Evolutionary conservation across 2,329 filamentous ascomycete genomes (phyloP).

Genomic region (Epichloe amarillans): DNA sequence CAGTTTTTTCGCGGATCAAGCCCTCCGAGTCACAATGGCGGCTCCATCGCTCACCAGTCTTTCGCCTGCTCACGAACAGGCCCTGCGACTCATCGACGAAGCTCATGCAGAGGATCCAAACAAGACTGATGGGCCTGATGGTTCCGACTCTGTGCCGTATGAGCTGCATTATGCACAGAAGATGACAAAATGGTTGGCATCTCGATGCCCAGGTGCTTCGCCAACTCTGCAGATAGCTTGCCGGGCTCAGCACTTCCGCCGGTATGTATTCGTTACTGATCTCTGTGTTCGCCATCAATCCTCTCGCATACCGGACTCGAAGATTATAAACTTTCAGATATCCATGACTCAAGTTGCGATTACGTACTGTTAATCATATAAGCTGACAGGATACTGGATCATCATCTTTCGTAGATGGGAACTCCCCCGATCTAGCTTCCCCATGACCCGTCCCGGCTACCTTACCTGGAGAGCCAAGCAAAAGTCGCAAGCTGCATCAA

Average conservation of each 20-base stretch:
- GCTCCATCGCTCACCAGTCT: background rate
- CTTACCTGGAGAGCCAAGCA: slow-evolving; percentile 65
- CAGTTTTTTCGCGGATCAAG: too few relatives aligned
- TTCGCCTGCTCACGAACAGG: slow-evolving; percentile 26
- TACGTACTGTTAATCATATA: background rate
- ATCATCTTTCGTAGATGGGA: slow-evolving; percentile 46
- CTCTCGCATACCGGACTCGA: too few relatives aligned
- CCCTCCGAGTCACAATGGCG: background rate
- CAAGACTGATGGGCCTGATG: slow-evolving; percentile 26
- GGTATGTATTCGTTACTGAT: slow-evolving; percentile 21
- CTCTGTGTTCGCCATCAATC: too few relatives aligned
- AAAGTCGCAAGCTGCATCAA: slow-evolving; percentile 47
- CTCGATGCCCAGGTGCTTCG: slow-evolving; percentile 47
- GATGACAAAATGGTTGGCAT: slow-evolving; percentile 61
- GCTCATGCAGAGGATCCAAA: slow-evolving; percentile 33
- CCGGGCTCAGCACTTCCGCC: slow-evolving; percentile 71
- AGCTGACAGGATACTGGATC: background rate
- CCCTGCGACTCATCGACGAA: slow-evolving; percentile 57
- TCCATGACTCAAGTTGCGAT: too few relatives aligned
- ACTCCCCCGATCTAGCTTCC: slow-evolving; percentile 59
- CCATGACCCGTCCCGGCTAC: slow-evolving; percentile 64
- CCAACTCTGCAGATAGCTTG: slow-evolving; percentile 61
- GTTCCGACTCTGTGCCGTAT: slow-evolving; percentile 43
- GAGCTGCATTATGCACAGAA: slow-evolving; percentile 73
- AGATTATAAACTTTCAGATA: too few relatives aligned